Evolutionary conservation across 2,329 filamentous ascomycete genomes (phyloP), one percentile per base, ranked within the genome.

Genomic region (Apiospora phragmitis): DNA sequence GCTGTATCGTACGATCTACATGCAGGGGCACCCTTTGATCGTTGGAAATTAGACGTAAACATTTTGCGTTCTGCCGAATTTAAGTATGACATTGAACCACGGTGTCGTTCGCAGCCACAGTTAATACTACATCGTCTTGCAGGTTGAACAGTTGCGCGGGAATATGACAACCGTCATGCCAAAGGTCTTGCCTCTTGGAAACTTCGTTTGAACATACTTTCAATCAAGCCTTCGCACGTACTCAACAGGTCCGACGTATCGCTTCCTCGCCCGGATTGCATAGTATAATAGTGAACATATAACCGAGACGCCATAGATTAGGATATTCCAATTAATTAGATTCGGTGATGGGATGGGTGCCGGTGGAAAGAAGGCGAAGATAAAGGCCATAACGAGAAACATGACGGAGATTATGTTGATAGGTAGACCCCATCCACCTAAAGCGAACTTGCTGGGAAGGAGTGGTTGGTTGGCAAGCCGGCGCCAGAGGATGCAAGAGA

Each of bases 331-430:
- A 16, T 68, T 68, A 45, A 68, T 68, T 4, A 38, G 2, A 0
- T 35, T 24, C 1, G 45, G 43, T 5, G 45, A 12, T 1, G 67
- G 67, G 21, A 29, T 42, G 4, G 45, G 26, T 18, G 70, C 71
- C 0, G 77, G 77, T 0, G 86, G 87, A 73, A 88, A 88, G 75
- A 88, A 85, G 81, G 88, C 88, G 77, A 88, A 88, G 26, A 88
- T 80, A 0, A 85, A 86, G 1, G 85, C 87, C 68, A 88, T 76
- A 67, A 77, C 77, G 73, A 86, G 88, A 77, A 88, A 88, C 12
- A 87, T 72, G 47, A 88, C 78, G 3, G 85, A 86, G 42, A 87
- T 73, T 81, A 83, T 84, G 75, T 87, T 87, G 69, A 83, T 72
- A 21, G 79, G 68, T 0, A 81, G 72, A 0, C 85, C 85, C n/a